Evolutionary conservation across 106 monocot species (phyloP).

Genomic region (Phalaenopsis aphrodite): DNA sequence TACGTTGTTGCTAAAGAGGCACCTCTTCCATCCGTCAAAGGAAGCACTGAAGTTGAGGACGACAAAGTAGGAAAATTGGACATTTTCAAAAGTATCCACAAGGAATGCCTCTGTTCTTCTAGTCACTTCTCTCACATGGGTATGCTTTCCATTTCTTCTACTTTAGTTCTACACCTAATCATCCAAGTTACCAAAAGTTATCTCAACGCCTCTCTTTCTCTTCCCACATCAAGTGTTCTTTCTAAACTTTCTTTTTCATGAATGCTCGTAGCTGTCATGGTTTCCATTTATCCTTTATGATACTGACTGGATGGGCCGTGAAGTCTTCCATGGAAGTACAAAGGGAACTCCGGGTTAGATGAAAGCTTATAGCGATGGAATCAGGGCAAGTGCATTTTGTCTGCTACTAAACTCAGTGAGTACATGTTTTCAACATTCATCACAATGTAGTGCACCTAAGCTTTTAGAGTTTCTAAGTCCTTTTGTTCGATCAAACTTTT

Average conservation of each 20-base stretch:
- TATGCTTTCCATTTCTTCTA: slow-evolving; percentile 6
- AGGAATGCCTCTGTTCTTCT: slow-evolving; percentile 61
- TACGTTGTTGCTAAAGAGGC: slow-evolving; percentile 40
- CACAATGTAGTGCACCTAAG: no score
- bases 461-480: no score
- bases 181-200: not conserved
- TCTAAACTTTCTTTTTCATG: not conserved
- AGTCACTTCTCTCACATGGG: slow-evolving; percentile 59
- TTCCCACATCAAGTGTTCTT: no score
- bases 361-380: slow-evolving; percentile 52
- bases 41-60: slow-evolving; percentile 7
- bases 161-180: not conserved
- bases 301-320: slow-evolving; percentile 99
- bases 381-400: slow-evolving; percentile 83
- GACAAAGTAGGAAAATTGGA: slow-evolving; percentile 8
- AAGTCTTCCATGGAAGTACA: slow-evolving; percentile 81
- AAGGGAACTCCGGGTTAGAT: slow-evolving; percentile 38
- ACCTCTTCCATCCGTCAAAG: slow-evolving; percentile 18
- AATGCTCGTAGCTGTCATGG: slow-evolving; percentile 63
- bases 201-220: not conserved
- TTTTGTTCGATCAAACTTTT: not conserved
- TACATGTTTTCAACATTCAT: not conserved
- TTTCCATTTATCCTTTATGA: slow-evolving; percentile 92
- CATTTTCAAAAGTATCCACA: slow-evolving; percentile 41
- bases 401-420: slow-evolving; percentile 89